These are phyloP conservation scores for Isochrysis galbana DNA, from an alignment of 78 protist genomes.

Conservation along the genomic window DNA sequence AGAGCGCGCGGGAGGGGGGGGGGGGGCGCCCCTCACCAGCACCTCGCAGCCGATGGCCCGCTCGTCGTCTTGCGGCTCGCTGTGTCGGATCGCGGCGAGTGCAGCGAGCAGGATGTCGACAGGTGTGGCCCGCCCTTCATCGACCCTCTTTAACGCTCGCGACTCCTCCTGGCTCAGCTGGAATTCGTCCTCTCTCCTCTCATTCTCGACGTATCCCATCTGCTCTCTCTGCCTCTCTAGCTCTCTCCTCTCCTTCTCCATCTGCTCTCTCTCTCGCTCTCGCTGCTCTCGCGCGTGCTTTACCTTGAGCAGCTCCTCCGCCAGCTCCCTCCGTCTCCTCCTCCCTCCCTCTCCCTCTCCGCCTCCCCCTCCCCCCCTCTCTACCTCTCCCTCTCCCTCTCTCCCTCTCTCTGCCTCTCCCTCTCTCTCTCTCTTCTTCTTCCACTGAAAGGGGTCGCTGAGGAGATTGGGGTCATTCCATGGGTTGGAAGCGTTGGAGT, in stretches of 20 bases:
- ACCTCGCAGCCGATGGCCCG: background rate
- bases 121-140: conserved; percentile 77
- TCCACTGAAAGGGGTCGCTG: conserved; percentile 83
- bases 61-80: background rate
- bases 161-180: conserved; percentile 65
- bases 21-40: background rate
- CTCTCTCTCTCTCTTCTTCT: conserved; percentile 63
- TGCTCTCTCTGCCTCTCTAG: conserved; percentile 58
- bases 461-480: conserved; percentile 77
- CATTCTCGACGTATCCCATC: conserved; percentile 49
- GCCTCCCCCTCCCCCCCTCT: conserved; percentile 2
- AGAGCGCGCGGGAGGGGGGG: background rate
- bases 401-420: conserved; percentile 18
- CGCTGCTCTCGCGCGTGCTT: conserved; percentile 73
- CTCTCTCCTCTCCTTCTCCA: conserved; percentile 69
- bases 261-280: conserved; percentile 66
- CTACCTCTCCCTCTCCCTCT: conserved; percentile 81
- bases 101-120: conserved; percentile 67
- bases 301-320: conserved; percentile 68
- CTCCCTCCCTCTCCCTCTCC: background rate
- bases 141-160: conserved; percentile 66
- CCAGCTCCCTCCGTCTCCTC: conserved; percentile 1
- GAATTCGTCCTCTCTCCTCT: conserved; percentile 79
- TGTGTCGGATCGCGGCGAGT: background rate
- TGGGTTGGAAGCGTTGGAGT: conserved; percentile 75